A percentile compares a stretch with the other conserved stretches of the same genome.
phyloP scores from a whole-genome alignment of 2,329 filamentous ascomycete species.

The Westerdykella aurantiaca region DNA sequence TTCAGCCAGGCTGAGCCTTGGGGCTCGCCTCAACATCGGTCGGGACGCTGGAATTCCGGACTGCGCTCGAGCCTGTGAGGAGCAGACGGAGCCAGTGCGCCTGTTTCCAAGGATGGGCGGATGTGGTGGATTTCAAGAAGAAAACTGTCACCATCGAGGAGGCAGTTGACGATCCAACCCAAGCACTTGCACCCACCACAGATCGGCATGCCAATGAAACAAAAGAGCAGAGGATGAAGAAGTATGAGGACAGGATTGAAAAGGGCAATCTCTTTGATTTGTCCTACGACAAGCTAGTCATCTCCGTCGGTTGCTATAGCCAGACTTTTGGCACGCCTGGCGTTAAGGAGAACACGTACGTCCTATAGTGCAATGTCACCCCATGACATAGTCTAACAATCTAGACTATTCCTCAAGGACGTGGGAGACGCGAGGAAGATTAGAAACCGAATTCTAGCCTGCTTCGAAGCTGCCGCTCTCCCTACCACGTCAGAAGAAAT shows the following conservation, averaged over 20 bases:
- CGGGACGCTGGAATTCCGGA: constrained; percentile 83
- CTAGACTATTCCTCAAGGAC: constrained; percentile 67
- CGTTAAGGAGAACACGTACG: constrained; percentile 68
- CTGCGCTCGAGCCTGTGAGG: constrained; percentile 74
- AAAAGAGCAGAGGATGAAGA: constrained; percentile 26
- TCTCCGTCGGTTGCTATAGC: constrained; percentile 77
- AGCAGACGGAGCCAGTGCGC: constrained; percentile 57
- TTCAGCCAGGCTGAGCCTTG: too few species aligned
- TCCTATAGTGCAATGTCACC: background rate
- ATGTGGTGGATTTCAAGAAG: constrained; percentile 68
- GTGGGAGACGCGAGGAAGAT: constrained; percentile 74
- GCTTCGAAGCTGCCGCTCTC: constrained; percentile 64
- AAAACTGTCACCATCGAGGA: constrained; percentile 72
- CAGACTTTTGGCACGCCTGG: constrained; percentile 83
- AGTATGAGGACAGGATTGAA: constrained; percentile 37
- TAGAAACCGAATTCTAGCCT: constrained; percentile 60
- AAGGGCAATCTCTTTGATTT: constrained; percentile 65
- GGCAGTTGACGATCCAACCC: constrained; percentile 51
- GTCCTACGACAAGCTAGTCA: constrained; percentile 75
- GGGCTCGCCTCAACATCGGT: constrained; percentile 76
- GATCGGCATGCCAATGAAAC: constrained; percentile 32
- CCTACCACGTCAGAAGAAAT: constrained; percentile 55
- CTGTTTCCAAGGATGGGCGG: constrained; percentile 81
- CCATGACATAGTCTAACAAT: background rate
- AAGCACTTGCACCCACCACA: constrained; percentile 48